Evolutionary conservation across 2,329 filamentous ascomycete species (phyloP), one percentile per base, ranked within the genome.

Genomic region (Botryosphaeria dothidea): DNA sequence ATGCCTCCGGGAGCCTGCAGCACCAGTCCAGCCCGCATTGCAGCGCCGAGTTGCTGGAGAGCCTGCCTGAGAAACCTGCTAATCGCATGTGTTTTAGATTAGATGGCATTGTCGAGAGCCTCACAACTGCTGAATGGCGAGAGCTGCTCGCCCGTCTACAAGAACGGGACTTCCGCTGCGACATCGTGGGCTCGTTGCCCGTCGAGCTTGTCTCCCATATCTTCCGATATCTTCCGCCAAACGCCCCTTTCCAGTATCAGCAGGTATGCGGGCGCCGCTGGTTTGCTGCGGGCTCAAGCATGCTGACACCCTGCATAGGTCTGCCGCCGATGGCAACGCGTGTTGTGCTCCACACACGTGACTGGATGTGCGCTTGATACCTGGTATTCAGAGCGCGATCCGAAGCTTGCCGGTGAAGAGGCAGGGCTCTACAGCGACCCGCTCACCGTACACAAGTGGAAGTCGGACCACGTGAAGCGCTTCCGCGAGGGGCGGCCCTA

Each of bases 121-220:
- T 78, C 31, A 73, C 69, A 13, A 68, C 71, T 1, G 67, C 72
- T 66, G 75, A 78, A 67, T 76, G 72, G 73, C 68, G 75, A 38
- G 54, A 65, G 7, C 58, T 75, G 27, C 66, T 70, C 9, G 56
- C 65, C 34, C 43, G 67, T 8, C 69, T 70, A 61, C 63, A 65
- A 45, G 52, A 65, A 27, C 72, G 66, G 45, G 57, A 69, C 41
- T 77, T 77, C 66, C 67, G 70, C 11, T 66, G 64, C 52, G 78
- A 80, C 66, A 72, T 78, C 36, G 62, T 80, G 34, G 71, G 69
- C n/a, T 65, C 41, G 0, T 66, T 80, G 38, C 79, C 79, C 4
- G 17, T 75, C 15, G 79, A 81, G 69, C 68, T 81, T 7, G 69
- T 77, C 5, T 69, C 73, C 21, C 66, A 72, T 4, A 62, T 80